phyloP scores from a whole-genome alignment of 2,329 filamentous ascomycete genomes.

The Colletotrichum sp. region DNA sequence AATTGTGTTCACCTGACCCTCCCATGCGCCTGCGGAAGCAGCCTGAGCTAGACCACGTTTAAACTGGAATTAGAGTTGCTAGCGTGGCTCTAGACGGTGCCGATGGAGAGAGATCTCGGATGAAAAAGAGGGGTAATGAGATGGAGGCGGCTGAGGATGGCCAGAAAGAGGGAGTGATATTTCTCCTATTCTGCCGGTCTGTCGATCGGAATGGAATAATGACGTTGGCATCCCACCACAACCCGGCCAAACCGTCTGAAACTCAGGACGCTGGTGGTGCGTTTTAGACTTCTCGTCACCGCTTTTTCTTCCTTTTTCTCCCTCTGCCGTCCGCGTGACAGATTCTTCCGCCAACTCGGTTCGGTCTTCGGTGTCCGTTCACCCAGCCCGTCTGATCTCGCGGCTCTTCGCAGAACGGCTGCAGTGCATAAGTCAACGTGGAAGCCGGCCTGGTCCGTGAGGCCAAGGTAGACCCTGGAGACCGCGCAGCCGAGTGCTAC shows the following conservation, averaged over 20 bases:
- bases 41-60: not conserved
- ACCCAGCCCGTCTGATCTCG: not conserved
- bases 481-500: not conserved
- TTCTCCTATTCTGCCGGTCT: not conserved
- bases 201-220: not conserved
- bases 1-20: not conserved
- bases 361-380: not conserved
- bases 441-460: not conserved
- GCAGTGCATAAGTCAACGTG: not conserved
- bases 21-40: not conserved
- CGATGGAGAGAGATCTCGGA: not conserved
- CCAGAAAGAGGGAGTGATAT: not conserved
- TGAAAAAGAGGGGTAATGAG: constrained; percentile 1
- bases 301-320: not conserved
- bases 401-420: not conserved
- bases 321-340: not conserved
- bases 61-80: not conserved
- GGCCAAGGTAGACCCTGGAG: not conserved
- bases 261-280: not conserved
- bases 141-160: not conserved
- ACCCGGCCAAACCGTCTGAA: not conserved
- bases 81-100: not conserved
- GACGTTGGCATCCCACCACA: not conserved
- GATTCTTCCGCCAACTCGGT: not conserved
- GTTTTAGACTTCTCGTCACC: not conserved